Base-by-base conservation (phyloP, 495 filamentous ascomycete genomes). In the Podospora pseudocomata region DNA sequence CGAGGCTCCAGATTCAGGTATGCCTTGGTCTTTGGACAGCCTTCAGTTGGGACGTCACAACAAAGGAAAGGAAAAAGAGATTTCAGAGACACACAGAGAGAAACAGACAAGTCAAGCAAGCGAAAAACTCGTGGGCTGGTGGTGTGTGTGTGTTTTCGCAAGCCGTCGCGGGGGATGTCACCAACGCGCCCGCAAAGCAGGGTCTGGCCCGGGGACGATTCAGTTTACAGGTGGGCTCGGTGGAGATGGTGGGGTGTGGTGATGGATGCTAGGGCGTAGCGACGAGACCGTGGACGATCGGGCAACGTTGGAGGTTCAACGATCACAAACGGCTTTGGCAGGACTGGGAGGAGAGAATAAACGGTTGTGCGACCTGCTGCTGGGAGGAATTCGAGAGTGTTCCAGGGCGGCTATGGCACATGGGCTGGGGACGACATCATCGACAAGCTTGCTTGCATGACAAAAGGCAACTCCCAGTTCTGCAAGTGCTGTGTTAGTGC, bases 381-480 rank as follows among this genome's bases (percentile, higher is more conserved):
- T 49, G 39, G 13, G 39, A 49, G 39, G 39, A 16, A 13, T 49
- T 49, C 39, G 39, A 49, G 39, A 49, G 39, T 11, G 6, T 49
- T 49, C 39, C 13, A 49, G 39, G 39, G 39, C 39, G 15, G 39
- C 39, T 49, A 49, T 16, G 39, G 39, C 39, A 49, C 39, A 49
- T 49, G 39, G 39, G 15, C 15, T 13, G 39, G 39, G 18, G 39
- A 39, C 61, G n/a, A 44, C 61, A 63, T 63, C 61, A 49, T 63
- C 61, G 28, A 44, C 61, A 63, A 63, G 61, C 61, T 63, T 32
- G 27, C 30, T 44, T 44, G 27, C 61, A 28, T 61, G 59, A 16
- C 27, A 18, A 27, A 7, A 32, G 58, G 59, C 59, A 61, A 18
- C 20, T 27, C 34, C 28, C 61, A 63, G 27, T 28, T 20, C 11